Base-by-base conservation (phyloP, 768 basidiomycete genomes). In the Mycena alexandri region DNA sequence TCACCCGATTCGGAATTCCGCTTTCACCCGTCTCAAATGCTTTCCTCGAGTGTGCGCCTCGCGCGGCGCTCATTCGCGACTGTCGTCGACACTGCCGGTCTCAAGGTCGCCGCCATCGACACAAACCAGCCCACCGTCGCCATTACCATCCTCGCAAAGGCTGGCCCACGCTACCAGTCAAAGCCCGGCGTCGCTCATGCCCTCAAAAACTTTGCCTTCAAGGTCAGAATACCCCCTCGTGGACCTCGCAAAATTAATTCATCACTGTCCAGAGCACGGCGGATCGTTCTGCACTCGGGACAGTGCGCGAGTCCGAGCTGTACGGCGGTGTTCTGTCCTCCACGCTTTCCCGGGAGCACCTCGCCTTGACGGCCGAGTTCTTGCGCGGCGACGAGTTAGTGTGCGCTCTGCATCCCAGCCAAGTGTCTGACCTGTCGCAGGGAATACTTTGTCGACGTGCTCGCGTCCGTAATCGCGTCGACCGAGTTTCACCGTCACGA, bases 191-290 rank as follows among this genome's bases (percentile, higher is more conserved):
- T 95, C 65, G 96, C 97, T 3, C 94, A 97, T 83, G 91, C 89
- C 68, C 86, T 98, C 80, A 98, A 98, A 87, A 96, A 95, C 89
- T 98, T 96, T 87, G 92, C 96, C 66, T 99, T 97, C 90, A 98
- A 98, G 93, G 97, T 98, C 72, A 53, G 89, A 33, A 50, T 51
- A 14, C 54, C 21, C 10, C 22, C 0, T 5, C n/a, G n/a, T 12
- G 43, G 36, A 16, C 7, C 21, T 38, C 5, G 3, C 6, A 44
- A 43, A 34, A 47, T 13, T 29, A 38, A 41, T 42, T 33, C 1
- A 46, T 22, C 34, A 48, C 22, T 66, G 6, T 63, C 50, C 77
- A 99, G 97, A 93, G 92, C 82, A 97, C 94, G 41, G 83, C 84
- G 63, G 89, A 90, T 76, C 90, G 94, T 73, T 96, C 96, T 59